Base-by-base conservation (phyloP, 169 alveolate species). In the Cryptosporidium ubiquitum region DNA sequence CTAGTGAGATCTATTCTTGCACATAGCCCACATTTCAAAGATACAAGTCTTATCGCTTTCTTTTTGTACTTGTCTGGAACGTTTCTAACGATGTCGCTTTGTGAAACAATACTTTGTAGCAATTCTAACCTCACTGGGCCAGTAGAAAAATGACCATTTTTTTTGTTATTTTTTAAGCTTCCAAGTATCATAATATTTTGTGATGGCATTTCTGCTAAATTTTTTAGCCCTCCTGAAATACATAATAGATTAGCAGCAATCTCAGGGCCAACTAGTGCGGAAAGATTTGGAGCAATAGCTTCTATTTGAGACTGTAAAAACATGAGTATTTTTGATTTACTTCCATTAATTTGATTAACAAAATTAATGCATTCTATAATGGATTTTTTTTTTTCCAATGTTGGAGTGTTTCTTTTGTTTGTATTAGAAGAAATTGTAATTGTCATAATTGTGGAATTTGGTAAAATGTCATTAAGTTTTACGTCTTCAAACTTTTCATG, bases 191-290 rank as follows among this genome's bases (percentile, higher is more conserved):
- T 95, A 52, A 95, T 93, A 69, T 95, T 95, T 66, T 95, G 97
- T 5, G 98, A 93, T 7, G 98, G 97, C 93, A 95, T 95, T 69
- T 97, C 97, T 4, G 99, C 98, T 69, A 98, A 93, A 84, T 94
- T 96, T 49, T 93, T 91, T 40, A 98, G 94, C 23, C 98, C 95
- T 52, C 99, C 99, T 26, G 99, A 98, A 61, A 95, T 97, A 47
- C 99, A 95, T 89, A 98, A 95, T n/a, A 98, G 94, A 73, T 98
- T 94, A 12, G 99, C 99, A 29, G 99, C 98, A 64, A 98, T 95
- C 14, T 97, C 97, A 75, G 98, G 98, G 42, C 99, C 99, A 49
- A 98, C 94, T 47, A 98, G 92, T 64, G 98, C 96, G 26, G 98
- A 92, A 35, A 97, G 94, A 92, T 98, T 98, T 20, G 99, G 99